Percentiles rank a stretch among this genome's conserved stretches.
phyloP scores from a whole-genome alignment of 352 stramenopile genomes.

The Phytopythium aichiense region DNA sequence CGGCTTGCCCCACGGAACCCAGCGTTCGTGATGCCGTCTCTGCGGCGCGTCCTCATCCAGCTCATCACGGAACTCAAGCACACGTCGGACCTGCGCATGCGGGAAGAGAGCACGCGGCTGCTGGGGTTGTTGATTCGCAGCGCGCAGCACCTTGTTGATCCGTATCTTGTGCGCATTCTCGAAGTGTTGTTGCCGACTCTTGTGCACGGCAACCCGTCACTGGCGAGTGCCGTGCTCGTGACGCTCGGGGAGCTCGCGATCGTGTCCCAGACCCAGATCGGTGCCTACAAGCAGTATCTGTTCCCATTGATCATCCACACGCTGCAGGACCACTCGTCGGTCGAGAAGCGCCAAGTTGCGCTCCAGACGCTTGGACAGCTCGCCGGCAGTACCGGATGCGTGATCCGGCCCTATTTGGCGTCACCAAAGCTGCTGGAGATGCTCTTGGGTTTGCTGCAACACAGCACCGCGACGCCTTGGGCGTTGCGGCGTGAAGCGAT shows the following conservation, averaged over 20 bases:
- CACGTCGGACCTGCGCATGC: slow-evolving; percentile 77
- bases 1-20: slow-evolving; percentile 94
- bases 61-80: slow-evolving; percentile 95
- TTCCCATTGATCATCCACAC: slow-evolving; percentile 96
- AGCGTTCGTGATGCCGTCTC: slow-evolving; percentile 92
- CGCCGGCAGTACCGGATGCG: slow-evolving; percentile 90
- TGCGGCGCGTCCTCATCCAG: slow-evolving; percentile 93
- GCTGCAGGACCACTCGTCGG: slow-evolving; percentile 94
- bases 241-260: slow-evolving; percentile 90
- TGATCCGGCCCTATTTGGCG: slow-evolving; percentile 94
- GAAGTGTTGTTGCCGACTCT: slow-evolving; percentile 86
- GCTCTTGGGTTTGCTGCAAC: slow-evolving; percentile 92
- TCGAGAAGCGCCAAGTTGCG: slow-evolving; percentile 94
- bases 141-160: slow-evolving; percentile 84
- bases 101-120: slow-evolving; percentile 88
- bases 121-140: slow-evolving; percentile 80
- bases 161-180: slow-evolving; percentile 74
- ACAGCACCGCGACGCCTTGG: slow-evolving; percentile 89
- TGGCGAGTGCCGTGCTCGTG: slow-evolving; percentile 70
- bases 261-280: slow-evolving; percentile 88
- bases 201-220: slow-evolving; percentile 73
- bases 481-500: slow-evolving; percentile 94
- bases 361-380: slow-evolving; percentile 95
- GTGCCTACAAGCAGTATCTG: slow-evolving; percentile 93
- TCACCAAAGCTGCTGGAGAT: slow-evolving; percentile 95